A percentile compares a stretch with the other conserved stretches of the same genome.
Conservation (phyloP, 257 asterid species). For the Mentha longifolia region DNA sequence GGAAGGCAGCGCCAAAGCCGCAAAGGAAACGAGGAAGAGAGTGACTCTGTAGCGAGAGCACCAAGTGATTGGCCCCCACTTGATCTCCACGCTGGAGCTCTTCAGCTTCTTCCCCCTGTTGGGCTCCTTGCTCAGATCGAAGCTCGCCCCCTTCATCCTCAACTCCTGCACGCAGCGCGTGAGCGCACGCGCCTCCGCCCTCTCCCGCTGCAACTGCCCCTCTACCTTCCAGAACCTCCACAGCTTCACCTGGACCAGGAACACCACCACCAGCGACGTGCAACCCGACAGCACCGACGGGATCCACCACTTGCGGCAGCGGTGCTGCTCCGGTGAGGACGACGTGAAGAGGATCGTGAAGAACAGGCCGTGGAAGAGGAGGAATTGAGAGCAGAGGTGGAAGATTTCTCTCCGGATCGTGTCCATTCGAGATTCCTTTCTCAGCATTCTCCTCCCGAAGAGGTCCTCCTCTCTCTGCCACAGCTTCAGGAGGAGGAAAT, state of each 20-base stretch:
- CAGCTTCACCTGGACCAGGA: conserved; percentile 71
- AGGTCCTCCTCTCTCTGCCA: conserved; percentile 87
- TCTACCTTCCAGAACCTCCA: conserved; percentile 79
- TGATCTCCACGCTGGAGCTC: conserved; percentile 98
- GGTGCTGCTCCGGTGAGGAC: background rate
- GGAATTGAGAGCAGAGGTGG: conserved; percentile 74
- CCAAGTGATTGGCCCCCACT: conserved; percentile 85
- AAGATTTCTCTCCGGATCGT: conserved; percentile 64
- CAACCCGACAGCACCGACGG: conserved; percentile 53
- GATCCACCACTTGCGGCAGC: conserved; percentile 81
- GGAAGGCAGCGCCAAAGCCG: conserved; percentile 61
- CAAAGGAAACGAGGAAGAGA: conserved; percentile 60
- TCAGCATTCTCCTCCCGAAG: conserved; percentile 53
- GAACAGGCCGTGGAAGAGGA: conserved; percentile 74
- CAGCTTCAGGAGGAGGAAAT: conserved; percentile 90
- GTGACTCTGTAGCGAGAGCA: conserved; percentile 58
- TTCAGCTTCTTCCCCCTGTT: conserved; percentile 79
- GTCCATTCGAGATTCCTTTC: conserved; percentile 71
- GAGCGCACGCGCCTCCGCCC: conserved; percentile 67
- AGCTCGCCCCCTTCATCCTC: conserved; percentile 95
- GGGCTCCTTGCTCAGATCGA: conserved; percentile 80
- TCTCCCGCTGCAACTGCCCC: conserved; percentile 69
- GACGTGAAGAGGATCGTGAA: conserved; percentile 69
- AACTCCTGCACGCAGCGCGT: conserved; percentile 79
- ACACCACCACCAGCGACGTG: conserved; percentile 52